These are phyloP conservation scores for Pyrenopolyporus hunteri DNA, from an alignment of 495 filamentous ascomycete species.

Conservation along the genomic window DNA sequence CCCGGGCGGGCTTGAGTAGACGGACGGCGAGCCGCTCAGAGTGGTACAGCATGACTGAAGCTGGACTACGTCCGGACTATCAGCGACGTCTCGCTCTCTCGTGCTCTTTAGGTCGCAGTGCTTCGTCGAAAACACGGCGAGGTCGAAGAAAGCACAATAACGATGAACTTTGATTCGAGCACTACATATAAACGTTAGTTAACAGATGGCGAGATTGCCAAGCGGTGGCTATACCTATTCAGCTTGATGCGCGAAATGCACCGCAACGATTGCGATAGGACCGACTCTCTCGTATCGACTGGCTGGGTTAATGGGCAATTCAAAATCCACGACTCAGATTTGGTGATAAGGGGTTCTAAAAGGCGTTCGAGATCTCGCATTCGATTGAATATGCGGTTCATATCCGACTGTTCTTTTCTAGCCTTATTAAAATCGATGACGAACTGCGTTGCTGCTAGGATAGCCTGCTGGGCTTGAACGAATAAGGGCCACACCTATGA, in stretches of 20 bases:
- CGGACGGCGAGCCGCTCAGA: slow-evolving; percentile 39
- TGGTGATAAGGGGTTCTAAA: slow-evolving; percentile 55
- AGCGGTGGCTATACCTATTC: slow-evolving; percentile 52
- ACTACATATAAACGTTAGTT: slow-evolving; percentile 45
- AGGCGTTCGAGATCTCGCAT: slow-evolving; percentile 63
- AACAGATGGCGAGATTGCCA: neutral
- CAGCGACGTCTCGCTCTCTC: slow-evolving; percentile 34
- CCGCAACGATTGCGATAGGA: slow-evolving; percentile 58
- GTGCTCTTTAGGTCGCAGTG: slow-evolving; percentile 62
- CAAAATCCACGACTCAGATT: slow-evolving; percentile 53
- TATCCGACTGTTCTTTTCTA: slow-evolving; percentile 47
- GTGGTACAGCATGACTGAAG: slow-evolving; percentile 41
- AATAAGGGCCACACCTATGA: slow-evolving; percentile 63
- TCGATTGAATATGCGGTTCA: slow-evolving; percentile 58
- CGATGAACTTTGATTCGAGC: slow-evolving; percentile 67
- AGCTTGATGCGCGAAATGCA: slow-evolving; percentile 64
- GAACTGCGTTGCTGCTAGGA: slow-evolving; percentile 62
- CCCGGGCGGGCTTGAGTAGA: slow-evolving; percentile 46
- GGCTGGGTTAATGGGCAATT: slow-evolving; percentile 48
- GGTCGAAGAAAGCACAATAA: slow-evolving; percentile 65
- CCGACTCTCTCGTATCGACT: slow-evolving; percentile 52
- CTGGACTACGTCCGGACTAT: slow-evolving; percentile 32
- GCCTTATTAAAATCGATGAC: slow-evolving; percentile 51
- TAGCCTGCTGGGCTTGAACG: slow-evolving; percentile 63
- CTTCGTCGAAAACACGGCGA: slow-evolving; percentile 63